These are phyloP conservation scores for Aurifilum marmelostoma DNA, from an alignment of 2,329 filamentous ascomycete genomes.

Conservation along the genomic window DNA sequence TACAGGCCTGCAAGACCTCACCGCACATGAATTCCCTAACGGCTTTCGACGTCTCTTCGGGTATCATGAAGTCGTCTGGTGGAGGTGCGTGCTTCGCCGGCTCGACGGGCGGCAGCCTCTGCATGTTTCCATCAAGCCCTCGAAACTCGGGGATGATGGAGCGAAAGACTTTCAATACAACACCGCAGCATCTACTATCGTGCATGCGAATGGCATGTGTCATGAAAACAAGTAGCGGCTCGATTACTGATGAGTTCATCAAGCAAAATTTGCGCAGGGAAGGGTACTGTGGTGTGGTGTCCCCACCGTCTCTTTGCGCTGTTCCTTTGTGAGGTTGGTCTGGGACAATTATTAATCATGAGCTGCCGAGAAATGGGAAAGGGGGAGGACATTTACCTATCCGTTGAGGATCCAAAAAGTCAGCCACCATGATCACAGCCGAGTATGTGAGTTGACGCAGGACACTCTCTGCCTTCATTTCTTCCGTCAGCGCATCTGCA, in stretches of 20 bases:
- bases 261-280: conserved; percentile 83
- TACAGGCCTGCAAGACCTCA: conserved; percentile 86
- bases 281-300: conserved; percentile 43
- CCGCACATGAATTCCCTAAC: conserved; percentile 89
- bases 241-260: conserved; percentile 74
- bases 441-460: conserved; percentile 90
- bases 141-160: conserved; percentile 80
- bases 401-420: conserved; percentile 78
- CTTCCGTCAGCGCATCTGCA: conserved; percentile 81
- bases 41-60: conserved; percentile 59
- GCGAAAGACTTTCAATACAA: conserved; percentile 84
- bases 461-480: conserved; percentile 98
- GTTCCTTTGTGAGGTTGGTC: conserved; percentile 17
- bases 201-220: conserved; percentile 88
- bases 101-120: conserved; percentile 32
- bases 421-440: conserved; percentile 87
- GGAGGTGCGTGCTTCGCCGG: conserved; percentile 28
- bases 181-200: conserved; percentile 84
- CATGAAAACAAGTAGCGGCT: conserved; percentile 88
- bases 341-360: conserved; percentile 18
- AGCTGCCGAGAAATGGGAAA: background rate
- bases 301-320: conserved; percentile 14
- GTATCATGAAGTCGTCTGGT: conserved; percentile 49
- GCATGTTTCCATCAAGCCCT: conserved; percentile 11
- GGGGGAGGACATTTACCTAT: conserved; percentile 55